phyloP scores from a whole-genome alignment of 176 grass and related monocot genomes.

The Paspalum vaginatum region DNA sequence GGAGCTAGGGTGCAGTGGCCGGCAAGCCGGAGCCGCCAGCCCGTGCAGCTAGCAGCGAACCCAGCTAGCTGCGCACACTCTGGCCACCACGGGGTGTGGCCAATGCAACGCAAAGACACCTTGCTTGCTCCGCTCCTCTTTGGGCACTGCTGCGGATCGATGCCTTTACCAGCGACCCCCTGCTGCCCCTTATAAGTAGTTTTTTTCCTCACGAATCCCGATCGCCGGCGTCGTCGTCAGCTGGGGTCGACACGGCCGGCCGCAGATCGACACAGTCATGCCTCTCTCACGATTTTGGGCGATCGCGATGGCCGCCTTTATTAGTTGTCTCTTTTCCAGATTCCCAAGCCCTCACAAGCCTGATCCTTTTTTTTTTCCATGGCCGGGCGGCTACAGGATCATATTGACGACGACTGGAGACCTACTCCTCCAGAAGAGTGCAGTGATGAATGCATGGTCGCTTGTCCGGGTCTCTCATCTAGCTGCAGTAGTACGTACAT shows the following conservation, averaged over 20 bases:
- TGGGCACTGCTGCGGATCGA: slow-evolving; percentile 46
- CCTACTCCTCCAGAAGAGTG: no score
- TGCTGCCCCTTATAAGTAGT: slow-evolving; percentile 47
- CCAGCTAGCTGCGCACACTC: neutral
- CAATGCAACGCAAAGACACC: slow-evolving; percentile 34
- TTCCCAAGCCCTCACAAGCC: slow-evolving; percentile 61
- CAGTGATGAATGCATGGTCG: no score
- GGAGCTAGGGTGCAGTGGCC: no score
- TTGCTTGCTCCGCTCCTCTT: slow-evolving; percentile 64
- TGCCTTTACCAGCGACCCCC: slow-evolving; percentile 56
- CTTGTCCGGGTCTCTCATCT: no score
- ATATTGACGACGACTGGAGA: neutral
- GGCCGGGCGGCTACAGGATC: slow-evolving; percentile 29
- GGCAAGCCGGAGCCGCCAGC: neutral
- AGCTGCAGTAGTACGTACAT: no score
- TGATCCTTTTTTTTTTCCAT: slow-evolving; percentile 58
- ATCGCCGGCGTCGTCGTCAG: neutral
- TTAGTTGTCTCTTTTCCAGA: slow-evolving; percentile 69
- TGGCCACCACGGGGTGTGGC: neutral
- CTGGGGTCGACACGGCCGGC: slow-evolving; percentile 18
- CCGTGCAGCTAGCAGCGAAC: neutral
- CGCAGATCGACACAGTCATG: slow-evolving; percentile 9
- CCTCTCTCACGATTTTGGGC: slow-evolving; percentile 42
- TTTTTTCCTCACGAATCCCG: slow-evolving; percentile 31
- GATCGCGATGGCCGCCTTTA: slow-evolving; percentile 58